These are phyloP conservation scores for Saturnispora mendoncae DNA, from an alignment of 805 yeast genomes.

Conservation along the genomic window DNA sequence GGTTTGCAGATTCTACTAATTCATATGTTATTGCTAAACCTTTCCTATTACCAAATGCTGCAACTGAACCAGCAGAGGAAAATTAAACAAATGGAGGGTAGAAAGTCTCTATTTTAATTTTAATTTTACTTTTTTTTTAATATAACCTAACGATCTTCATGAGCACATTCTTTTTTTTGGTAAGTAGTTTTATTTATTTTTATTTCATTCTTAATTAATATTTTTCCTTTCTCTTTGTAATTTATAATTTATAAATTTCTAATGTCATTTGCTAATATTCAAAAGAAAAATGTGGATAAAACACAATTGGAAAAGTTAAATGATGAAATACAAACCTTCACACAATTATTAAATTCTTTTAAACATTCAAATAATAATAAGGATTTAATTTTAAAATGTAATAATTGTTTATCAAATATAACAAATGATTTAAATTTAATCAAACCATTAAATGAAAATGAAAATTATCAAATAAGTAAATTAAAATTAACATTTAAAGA, in stretches of 20 bases:
- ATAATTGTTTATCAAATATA: background rate
- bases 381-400: background rate
- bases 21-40: constrained; percentile 48
- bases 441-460: background rate
- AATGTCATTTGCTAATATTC: constrained; percentile 1
- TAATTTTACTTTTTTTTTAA: background rate
- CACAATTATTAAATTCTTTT: background rate
- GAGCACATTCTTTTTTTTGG: too few species aligned
- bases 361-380: background rate
- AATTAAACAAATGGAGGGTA: background rate
- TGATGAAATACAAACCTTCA: background rate
- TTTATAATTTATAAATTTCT: too few species aligned
- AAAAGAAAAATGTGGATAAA: background rate
- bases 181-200: too few species aligned
- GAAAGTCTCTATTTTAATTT: background rate
- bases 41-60: constrained; percentile 37
- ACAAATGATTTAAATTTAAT: background rate
- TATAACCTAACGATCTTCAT: background rate
- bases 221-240: too few species aligned
- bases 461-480: background rate
- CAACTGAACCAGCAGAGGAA: constrained; percentile 17
- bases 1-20: constrained; percentile 43
- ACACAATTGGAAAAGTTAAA: background rate
- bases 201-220: too few species aligned
- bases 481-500: background rate